Base-by-base conservation (phyloP, 805 yeast genomes). In the Ogataea corticis region DNA sequence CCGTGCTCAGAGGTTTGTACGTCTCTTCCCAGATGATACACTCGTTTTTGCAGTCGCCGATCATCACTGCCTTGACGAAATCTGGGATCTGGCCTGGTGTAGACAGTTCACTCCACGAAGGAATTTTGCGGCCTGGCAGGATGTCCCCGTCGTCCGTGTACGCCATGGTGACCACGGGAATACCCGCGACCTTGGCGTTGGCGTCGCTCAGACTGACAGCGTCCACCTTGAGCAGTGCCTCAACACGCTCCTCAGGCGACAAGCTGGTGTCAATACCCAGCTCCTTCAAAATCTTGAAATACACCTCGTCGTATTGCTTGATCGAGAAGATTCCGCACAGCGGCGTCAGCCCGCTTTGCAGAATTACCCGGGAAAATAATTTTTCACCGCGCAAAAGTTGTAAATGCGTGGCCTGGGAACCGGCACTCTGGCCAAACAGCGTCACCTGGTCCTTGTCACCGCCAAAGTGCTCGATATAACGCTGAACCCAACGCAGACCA, bases 401-500 rank as follows among this genome's bases (percentile, higher is more conserved):
- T 15, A 41, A 13, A 36, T 41, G 43, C 2, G 46, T 38, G 18
- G 45, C 46, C 23, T 43, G 47, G 17, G 40, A 28, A 2, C 59
- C 62, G n/a, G 60, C 62, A 33, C 54, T 49, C 38, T 50, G 51
- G n/a, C 59, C 59, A 17, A 50, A 49, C 15, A 57, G 37, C 3
- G 60, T 57, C 14, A 56, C 49, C 38, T 43, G 31, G 15, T 38
- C 38, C 6, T 42, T 41, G 40, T 56, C 53, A 17, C 60, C 59
- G 3, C 59, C 60, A 33, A 57, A 57, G 12, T 45, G 38, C 23
- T 45, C 33, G 23, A 57, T 56, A 40, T 54, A 41, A 19, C 50
- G 46, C 18, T 49, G 39, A 7, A 46, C 46, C 62, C 60, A 56
- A 12, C 41, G 43, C 11, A 57, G 41, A 6, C 58, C 61, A 16